Conservation (phyloP, 176 grass and related monocot genomes). For the Urochloa ruziziensis region DNA sequence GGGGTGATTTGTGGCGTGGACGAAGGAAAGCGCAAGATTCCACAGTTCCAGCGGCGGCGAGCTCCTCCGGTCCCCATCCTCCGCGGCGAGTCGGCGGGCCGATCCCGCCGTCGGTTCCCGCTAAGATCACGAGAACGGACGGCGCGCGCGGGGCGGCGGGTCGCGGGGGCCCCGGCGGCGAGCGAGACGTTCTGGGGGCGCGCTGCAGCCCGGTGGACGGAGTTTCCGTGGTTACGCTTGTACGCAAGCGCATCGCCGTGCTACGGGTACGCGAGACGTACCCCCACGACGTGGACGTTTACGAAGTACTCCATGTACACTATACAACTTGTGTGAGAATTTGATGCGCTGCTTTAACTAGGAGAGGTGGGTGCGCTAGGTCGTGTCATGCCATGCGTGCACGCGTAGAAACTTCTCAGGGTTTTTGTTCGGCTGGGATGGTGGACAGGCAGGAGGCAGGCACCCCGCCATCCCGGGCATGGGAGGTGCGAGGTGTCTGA, state of each 20-base stretch:
- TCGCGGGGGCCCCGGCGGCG: background rate
- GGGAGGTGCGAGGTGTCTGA: no score
- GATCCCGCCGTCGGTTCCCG: constrained; percentile 5
- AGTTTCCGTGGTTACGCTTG: background rate
- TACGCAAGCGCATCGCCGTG: background rate
- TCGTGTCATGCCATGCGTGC: background rate
- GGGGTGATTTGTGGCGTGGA: background rate
- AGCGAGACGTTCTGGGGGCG: background rate
- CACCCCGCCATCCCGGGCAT: background rate
- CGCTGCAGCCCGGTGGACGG: constrained; percentile 7
- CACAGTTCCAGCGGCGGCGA: background rate
- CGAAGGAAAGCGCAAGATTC: constrained; percentile 25
- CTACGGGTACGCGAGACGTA: background rate
- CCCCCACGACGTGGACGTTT: no score
- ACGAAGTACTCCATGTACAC: no score
- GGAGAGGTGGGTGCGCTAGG: background rate
- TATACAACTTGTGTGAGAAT: background rate
- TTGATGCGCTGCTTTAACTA: background rate
- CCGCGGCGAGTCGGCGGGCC: background rate
- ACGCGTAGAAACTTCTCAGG: background rate
- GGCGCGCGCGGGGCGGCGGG: background rate
- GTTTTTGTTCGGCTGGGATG: background rate
- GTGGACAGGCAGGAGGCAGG: background rate
- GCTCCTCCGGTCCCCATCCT: background rate
- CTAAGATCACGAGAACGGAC: background rate